Conservation (phyloP, 2,329 filamentous ascomycete genomes). For the Bipolaris oryzae region DNA sequence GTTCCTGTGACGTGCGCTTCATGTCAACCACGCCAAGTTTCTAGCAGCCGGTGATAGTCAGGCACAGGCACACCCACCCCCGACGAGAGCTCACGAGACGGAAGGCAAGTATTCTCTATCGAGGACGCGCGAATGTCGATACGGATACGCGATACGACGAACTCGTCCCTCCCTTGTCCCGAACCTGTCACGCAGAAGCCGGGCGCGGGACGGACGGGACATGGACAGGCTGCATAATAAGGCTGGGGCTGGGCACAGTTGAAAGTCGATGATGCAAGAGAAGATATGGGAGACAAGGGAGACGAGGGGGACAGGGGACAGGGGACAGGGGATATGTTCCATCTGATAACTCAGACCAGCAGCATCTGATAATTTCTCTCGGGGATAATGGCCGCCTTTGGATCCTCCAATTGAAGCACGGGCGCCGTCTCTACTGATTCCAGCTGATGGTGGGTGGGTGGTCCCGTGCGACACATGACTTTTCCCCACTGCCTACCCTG, state of each 20-base stretch:
- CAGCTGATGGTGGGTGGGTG: neutral
- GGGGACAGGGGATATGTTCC: neutral
- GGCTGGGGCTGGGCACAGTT: neutral
- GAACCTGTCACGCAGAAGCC: neutral
- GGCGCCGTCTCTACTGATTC: neutral
- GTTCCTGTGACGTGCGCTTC: neutral
- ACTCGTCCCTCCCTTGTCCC: neutral
- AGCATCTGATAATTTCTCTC: constrained; percentile 12
- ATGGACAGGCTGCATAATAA: neutral
- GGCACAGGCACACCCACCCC: too few relatives aligned
- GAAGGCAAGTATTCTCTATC: too few relatives aligned
- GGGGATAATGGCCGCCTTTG: neutral
- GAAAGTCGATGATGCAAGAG: constrained; percentile 2
- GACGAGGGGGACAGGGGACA: too few relatives aligned
- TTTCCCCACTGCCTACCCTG: neutral
- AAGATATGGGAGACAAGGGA: neutral
- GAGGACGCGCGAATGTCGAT: neutral
- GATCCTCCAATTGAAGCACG: constrained; percentile 6
- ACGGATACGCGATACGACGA: neutral
- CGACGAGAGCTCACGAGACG: neutral
- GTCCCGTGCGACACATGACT: neutral
- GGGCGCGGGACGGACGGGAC: neutral
- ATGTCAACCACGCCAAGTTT: neutral
- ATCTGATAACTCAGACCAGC: neutral
- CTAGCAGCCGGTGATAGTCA: neutral